These are phyloP conservation scores for Metarhizium rileyi DNA, from an alignment of 2,329 filamentous ascomycete genomes.

Conservation along the genomic window DNA sequence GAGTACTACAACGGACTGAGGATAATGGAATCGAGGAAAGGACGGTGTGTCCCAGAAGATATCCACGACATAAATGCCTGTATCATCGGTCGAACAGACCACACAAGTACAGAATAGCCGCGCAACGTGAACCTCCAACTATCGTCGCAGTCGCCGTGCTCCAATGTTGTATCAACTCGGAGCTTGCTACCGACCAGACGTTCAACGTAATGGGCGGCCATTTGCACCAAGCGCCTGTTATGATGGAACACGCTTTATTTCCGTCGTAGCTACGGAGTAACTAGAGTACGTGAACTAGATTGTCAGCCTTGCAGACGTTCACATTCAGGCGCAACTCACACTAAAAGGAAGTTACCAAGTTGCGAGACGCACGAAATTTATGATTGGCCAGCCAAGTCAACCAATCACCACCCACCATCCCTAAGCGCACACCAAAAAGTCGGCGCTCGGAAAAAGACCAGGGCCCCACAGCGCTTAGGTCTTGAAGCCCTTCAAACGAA, in stretches of 20 bases:
- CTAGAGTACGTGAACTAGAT: not conserved
- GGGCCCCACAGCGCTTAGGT: conserved; percentile 24
- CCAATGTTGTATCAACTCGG: too few species aligned
- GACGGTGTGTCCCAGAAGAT: not conserved
- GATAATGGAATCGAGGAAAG: not conserved
- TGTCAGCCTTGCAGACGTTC: not conserved
- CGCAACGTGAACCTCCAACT: too few species aligned
- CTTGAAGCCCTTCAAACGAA: conserved; percentile 28
- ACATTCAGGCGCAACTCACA: not conserved
- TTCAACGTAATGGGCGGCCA: not conserved
- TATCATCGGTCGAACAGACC: not conserved
- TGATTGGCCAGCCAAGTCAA: conserved; percentile 8
- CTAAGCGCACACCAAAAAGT: not conserved
- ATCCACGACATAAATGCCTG: not conserved
- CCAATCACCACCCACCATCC: conserved; percentile 10
- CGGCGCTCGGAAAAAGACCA: conserved; percentile 22
- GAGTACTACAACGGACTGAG: too few species aligned
- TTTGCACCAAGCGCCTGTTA: not conserved
- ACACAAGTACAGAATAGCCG: too few species aligned
- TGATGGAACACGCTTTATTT: not conserved
- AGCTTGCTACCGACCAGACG: too few species aligned
- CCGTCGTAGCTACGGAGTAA: not conserved
- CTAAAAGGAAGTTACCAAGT: not conserved
- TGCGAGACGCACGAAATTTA: not conserved
- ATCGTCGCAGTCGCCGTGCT: too few species aligned